Evolutionary conservation across 2,329 filamentous ascomycete genomes (phyloP), one percentile per base, ranked within the genome.

Genomic region (Alternaria viburni): DNA sequence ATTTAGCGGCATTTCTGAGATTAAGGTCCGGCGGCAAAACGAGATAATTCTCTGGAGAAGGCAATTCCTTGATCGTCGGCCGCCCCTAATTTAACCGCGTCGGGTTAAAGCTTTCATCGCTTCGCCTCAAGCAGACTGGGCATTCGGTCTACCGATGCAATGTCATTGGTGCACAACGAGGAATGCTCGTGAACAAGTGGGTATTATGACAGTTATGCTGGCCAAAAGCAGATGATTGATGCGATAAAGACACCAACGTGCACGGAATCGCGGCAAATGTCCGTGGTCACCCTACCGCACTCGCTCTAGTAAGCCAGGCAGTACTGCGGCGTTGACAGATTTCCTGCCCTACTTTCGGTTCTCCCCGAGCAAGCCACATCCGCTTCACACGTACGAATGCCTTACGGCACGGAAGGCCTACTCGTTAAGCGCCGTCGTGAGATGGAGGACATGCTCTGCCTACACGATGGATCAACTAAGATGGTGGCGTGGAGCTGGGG

Each of bases 341-440:
- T 61, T 57, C 57, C 59, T 60, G 54, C 56, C 57, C 62, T 62
- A 67, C 63, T 65, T 52, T 67, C 68, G 68, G 61, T 62, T 73
- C 62, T 66, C 59, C 64, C 61, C 69, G 71, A 68, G 71, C 71
- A 75, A 62, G 74, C 74, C 75, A 77, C 75, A 73, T 62, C 66
- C 66, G 64, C 57, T 70, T 59, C 68, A 69, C 57, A 72, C 66
- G 68, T 68, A 66, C 68, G 67, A 70, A 68, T 57, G 62, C 69
- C 68, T 59, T 69, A 75, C 70, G 74, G 76, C 75, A 76, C 75
- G 63, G 66, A 71, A 71, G 68, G 70, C 65, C 66, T 70, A 62
- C 54, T 68, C 59, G 45, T 68, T 75, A 77, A 75, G 72, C 76
- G 74, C 74, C 67, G 66, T 64, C 61, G 60, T 62, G 66, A 66